Base-by-base conservation (phyloP, 2,329 filamentous ascomycete species). In the Ascocoryne sarcoides region DNA sequence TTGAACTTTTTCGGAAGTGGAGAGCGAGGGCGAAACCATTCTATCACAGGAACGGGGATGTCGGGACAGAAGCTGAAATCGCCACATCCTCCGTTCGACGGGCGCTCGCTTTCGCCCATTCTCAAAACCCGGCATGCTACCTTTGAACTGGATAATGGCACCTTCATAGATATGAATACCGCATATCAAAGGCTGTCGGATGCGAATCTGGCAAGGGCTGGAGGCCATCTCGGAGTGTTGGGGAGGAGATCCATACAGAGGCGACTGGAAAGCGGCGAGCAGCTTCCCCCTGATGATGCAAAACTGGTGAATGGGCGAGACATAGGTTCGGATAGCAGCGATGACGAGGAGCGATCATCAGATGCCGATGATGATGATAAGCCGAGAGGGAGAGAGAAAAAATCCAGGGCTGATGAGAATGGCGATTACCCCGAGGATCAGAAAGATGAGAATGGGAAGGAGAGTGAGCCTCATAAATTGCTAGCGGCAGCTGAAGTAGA, bases 401-500 rank as follows among this genome's bases (percentile, higher is more conserved):
- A 42, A 14, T 36, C 39, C 64, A 48, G 62, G 21, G 60, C 63
- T 42, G 50, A 53, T 32, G 28, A 39, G 15, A 40, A 23, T 18
- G 39, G 30, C 16, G 55, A 61, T 15, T 57, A 62, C 29, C 54
- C 57, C 4, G 62, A 63, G 18, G 58, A 54, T 10, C 56, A 55
- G 17, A 63, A 50, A 32, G 8, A 58, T 40, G 48, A 51, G 48
- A 56, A 47, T 64, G 62, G 51, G 36, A 47, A 46, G 58, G 60
- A 50, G 39, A 60, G 65, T 53, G 47, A 61, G 48, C 56, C 62
- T 1, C 65, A 69, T 56, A 86, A 79, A 53, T 60, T 88, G 41
- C 64, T 89, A 39, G 83, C 81, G 29, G 83, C 82, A 5, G 80
- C 81, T 1, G 82, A 90, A 57, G 81, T 87, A 69, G 84, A 90